Evolutionary conservation across 2,329 filamentous ascomycete species (phyloP), one percentile per base, ranked within the genome.

Genomic region (Nemania diffusa): DNA sequence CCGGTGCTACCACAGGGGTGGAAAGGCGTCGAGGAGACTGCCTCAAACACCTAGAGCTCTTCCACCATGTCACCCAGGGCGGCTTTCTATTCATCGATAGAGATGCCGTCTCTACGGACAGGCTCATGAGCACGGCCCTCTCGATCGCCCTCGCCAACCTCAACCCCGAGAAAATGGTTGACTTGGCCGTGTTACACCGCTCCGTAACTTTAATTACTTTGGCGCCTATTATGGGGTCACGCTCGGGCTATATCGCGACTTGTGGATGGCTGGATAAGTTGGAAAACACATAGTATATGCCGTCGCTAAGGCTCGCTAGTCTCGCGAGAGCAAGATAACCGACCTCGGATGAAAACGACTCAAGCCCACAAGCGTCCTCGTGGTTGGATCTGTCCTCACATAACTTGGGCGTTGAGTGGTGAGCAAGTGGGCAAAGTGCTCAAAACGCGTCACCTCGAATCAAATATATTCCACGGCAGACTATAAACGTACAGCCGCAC

Each of bases 141-240:
- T 61, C 44, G 8, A 40, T n/a, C 15, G 68, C 65, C 29, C 62
- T 70, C 50, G 52, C 65, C 27, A 55, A 17, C 4, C 51, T 48
- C 26, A 68, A 62, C 8, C 44, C 58, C 3, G 56, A 69, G 13
- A 65, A 61, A n/a, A 46, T 69, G 13, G 48, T 62, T 11, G 67
- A 71, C 44, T 27, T 71, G n/a, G 44, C 68, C n/a, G 64, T 64
- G 24, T 27, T 69, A 15, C 64, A 67, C 13, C 60, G 64, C 11
- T 57, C 64, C 8, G 48, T 26, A 32, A 61, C 67, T 9, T 26
- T 69, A 7, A 48, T 67, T 22, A 69, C 69, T 9, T 34, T 69
- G 9, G n/a, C n/a, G 53, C 68, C 13, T 65, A 65, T 29, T 70
- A 69, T 24, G 66, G 66, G 22, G 52, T 24, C 1, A 57, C 48